Percentiles rank a stretch among this genome's conserved stretches.
phyloP scores from a whole-genome alignment of 768 basidiomycete species.

The Suillus plorans region DNA sequence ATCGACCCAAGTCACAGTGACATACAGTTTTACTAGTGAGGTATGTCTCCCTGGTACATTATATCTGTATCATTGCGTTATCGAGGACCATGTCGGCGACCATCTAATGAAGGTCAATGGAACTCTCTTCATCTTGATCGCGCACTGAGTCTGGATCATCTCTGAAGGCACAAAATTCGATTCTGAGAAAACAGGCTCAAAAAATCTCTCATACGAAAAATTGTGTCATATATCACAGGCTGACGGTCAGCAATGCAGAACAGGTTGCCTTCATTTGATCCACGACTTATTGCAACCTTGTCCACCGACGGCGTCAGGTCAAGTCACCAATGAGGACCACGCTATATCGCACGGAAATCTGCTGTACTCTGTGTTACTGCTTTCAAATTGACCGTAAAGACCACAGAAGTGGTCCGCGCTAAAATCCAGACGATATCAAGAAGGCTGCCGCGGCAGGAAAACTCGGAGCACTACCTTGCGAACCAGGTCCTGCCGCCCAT shows the following conservation, averaged over 20 bases:
- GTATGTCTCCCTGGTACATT: not conserved
- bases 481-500: constrained; percentile 93
- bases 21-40: not conserved
- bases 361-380: constrained; percentile 76
- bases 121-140: not conserved
- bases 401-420: constrained; percentile 83
- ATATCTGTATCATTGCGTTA: not conserved
- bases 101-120: not conserved
- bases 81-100: not conserved
- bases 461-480: constrained; percentile 82
- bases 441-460: constrained; percentile 47
- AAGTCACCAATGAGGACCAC: not conserved
- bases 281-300: not conserved
- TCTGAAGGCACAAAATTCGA: not conserved
- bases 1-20: too few species aligned
- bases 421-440: constrained; percentile 89
- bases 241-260: not conserved
- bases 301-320: not conserved
- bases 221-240: not conserved
- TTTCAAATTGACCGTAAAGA: constrained; percentile 67
- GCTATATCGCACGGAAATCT: not conserved
- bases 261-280: not conserved
- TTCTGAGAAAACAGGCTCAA: not conserved
- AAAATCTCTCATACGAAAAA: not conserved
- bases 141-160: not conserved